Evolutionary conservation across 768 basidiomycete genomes (phyloP).

Genomic region (Russula sp.): DNA sequence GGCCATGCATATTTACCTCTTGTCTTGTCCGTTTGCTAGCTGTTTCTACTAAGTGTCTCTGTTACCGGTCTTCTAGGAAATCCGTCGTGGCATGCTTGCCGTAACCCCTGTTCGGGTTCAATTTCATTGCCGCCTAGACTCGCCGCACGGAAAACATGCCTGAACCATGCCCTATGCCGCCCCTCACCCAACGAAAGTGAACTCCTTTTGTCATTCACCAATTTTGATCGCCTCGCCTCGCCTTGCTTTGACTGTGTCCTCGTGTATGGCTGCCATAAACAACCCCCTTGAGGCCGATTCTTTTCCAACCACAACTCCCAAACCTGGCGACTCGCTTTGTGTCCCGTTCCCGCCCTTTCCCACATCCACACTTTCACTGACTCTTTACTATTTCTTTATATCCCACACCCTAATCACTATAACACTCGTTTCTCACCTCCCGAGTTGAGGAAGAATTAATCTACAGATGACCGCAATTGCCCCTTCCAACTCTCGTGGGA

Average conservation of each 20-base stretch:
- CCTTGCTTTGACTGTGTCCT: constrained; percentile 20
- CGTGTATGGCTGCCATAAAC: constrained; percentile 17
- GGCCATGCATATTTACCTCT: no score
- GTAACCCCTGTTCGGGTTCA: constrained; percentile 15
- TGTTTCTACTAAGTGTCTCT: no score
- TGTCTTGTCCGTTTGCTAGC: no score
- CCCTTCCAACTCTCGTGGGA: constrained; percentile 24
- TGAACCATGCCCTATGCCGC: constrained; percentile 16
- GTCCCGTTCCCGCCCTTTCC: constrained; percentile 18
- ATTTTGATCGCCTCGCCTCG: constrained; percentile 16
- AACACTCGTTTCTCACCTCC: constrained; percentile 17
- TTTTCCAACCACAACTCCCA: constrained; percentile 20
- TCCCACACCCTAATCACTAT: constrained; percentile 15
- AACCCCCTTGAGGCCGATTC: background rate
- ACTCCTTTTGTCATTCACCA: constrained; percentile 1
- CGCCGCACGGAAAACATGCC: constrained; percentile 19
- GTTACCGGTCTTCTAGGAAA: background rate
- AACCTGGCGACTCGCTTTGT: constrained; percentile 13
- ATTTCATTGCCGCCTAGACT: constrained; percentile 4
- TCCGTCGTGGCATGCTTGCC: background rate
- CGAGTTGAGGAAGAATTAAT: constrained; percentile 21
- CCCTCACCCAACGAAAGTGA: constrained; percentile 1
- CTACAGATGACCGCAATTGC: constrained; percentile 18
- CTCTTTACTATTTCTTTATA: constrained; percentile 23
- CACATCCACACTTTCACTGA: constrained; percentile 20